Base-by-base conservation (phyloP, 2,329 filamentous ascomycete genomes). In the Venturia pyrina region DNA sequence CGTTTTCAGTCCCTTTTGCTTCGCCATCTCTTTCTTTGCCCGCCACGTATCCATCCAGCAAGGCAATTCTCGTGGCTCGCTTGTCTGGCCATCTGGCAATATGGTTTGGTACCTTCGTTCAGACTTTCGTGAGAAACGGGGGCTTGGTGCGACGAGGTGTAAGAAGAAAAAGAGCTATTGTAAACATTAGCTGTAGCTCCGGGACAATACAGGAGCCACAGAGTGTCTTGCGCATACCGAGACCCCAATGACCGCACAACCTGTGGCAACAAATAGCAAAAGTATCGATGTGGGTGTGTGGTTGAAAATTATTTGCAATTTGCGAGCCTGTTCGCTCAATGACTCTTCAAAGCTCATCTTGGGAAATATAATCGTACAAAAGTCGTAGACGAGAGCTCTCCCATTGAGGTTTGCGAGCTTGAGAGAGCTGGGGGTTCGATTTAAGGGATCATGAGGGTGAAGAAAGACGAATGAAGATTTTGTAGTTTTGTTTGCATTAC, bases 81-180 rank as follows among this genome's bases (percentile, higher is more conserved):
- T 85, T 62, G 80, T 78, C 15, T 80, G 79, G 63, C 89, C 88
- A 70, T 88, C 82, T 50, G 87, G 82, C 46, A 86, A 80, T 50
- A 91, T 88, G 4, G 91, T 96, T 62, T 86, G 83, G 80, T 93
- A 99, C 46, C 83, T 87, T 79, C 95, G 96, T 76, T 99, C 95
- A 41, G 90, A 91, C 4, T 85, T 81, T 43, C 87, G 81, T 1
- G 90, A 84, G 32, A 82, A 79, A 66, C 95, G 89, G 11, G 95
- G 95, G 63, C 87, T 40, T 40, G 63, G 63, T 28, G 63, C 44
- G 13, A 59, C 53, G 24, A 65, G 37, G 32, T 57, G 41, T 24
- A 65, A 5, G 34, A 59, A 28, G 37, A 57, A 65, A 7, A 24
- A 65, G 50, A 65, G 17, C 63, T 65, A 28, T 3, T 15, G 53